Base-by-base conservation (phyloP, 768 basidiomycete species). In the Kwoniella heveanensis region DNA sequence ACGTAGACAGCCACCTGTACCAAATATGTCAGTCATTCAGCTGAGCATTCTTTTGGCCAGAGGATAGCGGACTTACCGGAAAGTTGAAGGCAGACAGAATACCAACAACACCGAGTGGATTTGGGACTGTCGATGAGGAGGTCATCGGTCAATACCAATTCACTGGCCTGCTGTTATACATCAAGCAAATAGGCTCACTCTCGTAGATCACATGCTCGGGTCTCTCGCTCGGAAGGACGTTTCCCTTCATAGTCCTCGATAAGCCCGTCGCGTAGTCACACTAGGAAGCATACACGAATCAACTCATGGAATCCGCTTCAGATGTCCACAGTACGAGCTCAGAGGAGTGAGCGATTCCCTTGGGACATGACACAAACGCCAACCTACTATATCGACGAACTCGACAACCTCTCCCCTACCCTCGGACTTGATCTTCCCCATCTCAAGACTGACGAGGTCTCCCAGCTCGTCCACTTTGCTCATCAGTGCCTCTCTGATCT, bases 71-170 rank as follows among this genome's bases (percentile, higher is more conserved):
- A 69, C 77, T 67, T 49, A 79, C 78, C 10, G 95, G 95, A 77
- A 97, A 98, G 79, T 98, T 98, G 83, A 96, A 97, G 0, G 95
- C 95, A 22, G 91, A 89, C 55, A 98, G 81, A 10, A 95, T 86
- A 1, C 82, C 85, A 9, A 89, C 83, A 1, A 87, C 83, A 10
- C 88, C 88, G 0, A 97, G 84, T 22, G 95, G 94, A 77, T 96
- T 96, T 9, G 94, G 90, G 2, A 95, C 91, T 92, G 78, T n/a
- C n/a, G n/a, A n/a, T n/a, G n/a, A n/a, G n/a, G n/a, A n/a, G n/a
- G n/a, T n/a, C n/a, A n/a, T n/a, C n/a, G n/a, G n/a, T n/a, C n/a
- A n/a, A n/a, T n/a, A n/a, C n/a, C n/a, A n/a, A n/a, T n/a, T n/a
- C n/a, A n/a, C n/a, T n/a, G n/a, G n/a, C n/a, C n/a, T n/a, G n/a